Evolutionary conservation across 148 eudicot species (phyloP).

Genomic region (Pouteria glomerata): DNA sequence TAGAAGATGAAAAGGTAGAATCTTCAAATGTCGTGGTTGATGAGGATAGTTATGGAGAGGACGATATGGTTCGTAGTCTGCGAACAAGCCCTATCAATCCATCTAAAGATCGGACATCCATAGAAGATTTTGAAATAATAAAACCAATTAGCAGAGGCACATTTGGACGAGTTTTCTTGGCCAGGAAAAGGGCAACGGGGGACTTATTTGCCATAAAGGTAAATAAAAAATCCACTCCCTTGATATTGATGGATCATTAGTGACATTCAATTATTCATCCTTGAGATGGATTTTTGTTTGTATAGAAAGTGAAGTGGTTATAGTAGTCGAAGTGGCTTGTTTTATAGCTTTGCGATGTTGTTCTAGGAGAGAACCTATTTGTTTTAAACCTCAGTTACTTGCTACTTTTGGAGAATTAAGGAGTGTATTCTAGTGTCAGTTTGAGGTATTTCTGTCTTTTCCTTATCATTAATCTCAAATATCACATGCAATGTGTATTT

Average conservation of each 20-base stretch:
- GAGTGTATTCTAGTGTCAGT: not conserved
- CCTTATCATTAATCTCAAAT: not conserved
- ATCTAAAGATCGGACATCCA: constrained; percentile 83
- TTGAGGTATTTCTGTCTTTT: not conserved
- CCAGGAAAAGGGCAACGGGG: constrained; percentile 92
- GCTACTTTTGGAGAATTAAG: not conserved
- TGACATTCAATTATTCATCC: not conserved
- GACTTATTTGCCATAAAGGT: constrained; percentile 99
- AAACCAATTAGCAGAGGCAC: constrained; percentile 99
- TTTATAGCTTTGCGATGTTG: not conserved
- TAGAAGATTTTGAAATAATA: constrained; percentile 95
- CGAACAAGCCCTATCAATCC: constrained; percentile 88
- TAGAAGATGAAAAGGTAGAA: constrained; percentile 76
- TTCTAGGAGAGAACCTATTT: not conserved
- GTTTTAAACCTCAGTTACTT: not conserved
- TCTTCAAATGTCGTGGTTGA: constrained; percentile 46
- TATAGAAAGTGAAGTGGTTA: not conserved
- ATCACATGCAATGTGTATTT: not conserved
- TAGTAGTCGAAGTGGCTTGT: not conserved
- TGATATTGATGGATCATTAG: not conserved
- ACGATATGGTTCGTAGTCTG: constrained; percentile 70
- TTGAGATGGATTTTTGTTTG: not conserved
- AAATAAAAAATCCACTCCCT: not conserved
- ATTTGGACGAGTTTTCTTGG: constrained; percentile 94
- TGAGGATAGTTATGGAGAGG: constrained; percentile 82